phyloP scores from a whole-genome alignment of 1,284 basidiomycete species.

The Veloboletus limbatus region DNA sequence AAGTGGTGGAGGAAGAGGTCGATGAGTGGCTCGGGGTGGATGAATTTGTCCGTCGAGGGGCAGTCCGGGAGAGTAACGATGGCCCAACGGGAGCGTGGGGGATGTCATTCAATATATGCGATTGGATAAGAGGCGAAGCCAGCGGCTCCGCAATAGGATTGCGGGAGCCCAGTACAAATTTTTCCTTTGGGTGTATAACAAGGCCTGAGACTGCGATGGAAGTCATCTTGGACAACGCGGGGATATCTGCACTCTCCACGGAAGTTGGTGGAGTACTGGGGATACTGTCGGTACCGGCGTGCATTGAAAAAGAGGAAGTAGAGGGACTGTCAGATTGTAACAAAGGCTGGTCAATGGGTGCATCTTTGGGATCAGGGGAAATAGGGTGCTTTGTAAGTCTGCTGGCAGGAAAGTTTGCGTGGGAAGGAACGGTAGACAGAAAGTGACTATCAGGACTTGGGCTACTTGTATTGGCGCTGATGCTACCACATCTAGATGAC shows the following conservation, averaged over 20 bases:
- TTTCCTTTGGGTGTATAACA: slow-evolving; percentile 5
- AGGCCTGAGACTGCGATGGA: slow-evolving; percentile 35
- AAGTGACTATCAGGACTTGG: slow-evolving; percentile 28
- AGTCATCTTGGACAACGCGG: slow-evolving; percentile 41
- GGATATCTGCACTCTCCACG: slow-evolving; percentile 44
- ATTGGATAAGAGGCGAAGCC: slow-evolving; percentile 30
- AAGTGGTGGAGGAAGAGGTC: slow-evolving; percentile 25
- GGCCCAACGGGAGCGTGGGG: slow-evolving; percentile 37
- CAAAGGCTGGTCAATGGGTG: slow-evolving; percentile 26
- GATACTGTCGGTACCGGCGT: slow-evolving; percentile 36
- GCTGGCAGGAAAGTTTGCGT: slow-evolving; percentile 1
- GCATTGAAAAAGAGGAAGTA: slow-evolving; percentile 48
- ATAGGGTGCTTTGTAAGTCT: slow-evolving; percentile 2
- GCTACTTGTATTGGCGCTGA: slow-evolving; percentile 37
- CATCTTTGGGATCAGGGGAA: slow-evolving; percentile 16
- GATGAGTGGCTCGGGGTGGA: slow-evolving; percentile 26
- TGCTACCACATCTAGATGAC: slow-evolving; percentile 46
- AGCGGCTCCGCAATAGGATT: slow-evolving; percentile 4
- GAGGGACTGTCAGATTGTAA: slow-evolving; percentile 30
- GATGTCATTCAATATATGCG: slow-evolving; percentile 18
- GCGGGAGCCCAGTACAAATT: not conserved
- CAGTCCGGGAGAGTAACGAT: slow-evolving; percentile 69
- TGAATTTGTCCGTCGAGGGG: slow-evolving; percentile 38
- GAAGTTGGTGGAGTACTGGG: slow-evolving; percentile 59
- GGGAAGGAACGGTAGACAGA: slow-evolving; percentile 10